phyloP scores from a whole-genome alignment of 2,329 filamentous ascomycete genomes.

The Talaromyces sp. region DNA sequence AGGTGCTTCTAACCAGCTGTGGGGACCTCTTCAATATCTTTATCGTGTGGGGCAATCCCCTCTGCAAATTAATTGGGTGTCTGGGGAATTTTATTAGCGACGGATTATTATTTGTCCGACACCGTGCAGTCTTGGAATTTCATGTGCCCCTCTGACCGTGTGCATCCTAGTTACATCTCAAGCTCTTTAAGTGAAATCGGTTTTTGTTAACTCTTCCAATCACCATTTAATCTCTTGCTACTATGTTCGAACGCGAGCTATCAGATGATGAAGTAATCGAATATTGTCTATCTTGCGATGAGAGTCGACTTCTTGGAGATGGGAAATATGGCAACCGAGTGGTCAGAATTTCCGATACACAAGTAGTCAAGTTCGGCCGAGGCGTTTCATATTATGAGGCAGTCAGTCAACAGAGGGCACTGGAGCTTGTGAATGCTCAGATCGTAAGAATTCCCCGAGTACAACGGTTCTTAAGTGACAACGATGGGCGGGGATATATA shows the following conservation, averaged over 20 bases:
- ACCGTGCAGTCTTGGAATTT: too few species aligned
- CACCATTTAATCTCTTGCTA: background rate
- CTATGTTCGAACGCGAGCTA: background rate
- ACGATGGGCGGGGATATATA: constrained; percentile 22
- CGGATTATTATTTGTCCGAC: too few species aligned
- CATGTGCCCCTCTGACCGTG: background rate
- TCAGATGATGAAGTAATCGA: constrained; percentile 5
- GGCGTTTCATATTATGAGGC: constrained; percentile 19
- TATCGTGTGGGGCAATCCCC: too few species aligned
- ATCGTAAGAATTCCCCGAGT: constrained; percentile 15
- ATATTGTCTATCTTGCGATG: constrained; percentile 2
- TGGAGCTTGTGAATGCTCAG: background rate
- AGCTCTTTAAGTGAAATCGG: background rate
- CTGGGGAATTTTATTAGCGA: too few species aligned
- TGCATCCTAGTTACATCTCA: background rate
- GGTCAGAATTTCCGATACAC: constrained; percentile 20
- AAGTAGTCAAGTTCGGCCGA: constrained; percentile 21
- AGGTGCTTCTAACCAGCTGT: too few species aligned
- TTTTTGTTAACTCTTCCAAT: background rate
- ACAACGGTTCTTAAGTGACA: constrained; percentile 20
- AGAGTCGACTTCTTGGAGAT: constrained; percentile 2
- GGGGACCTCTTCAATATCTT: too few species aligned
- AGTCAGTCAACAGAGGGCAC: constrained; percentile 20
- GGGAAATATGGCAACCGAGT: constrained; percentile 14
- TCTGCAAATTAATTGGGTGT: too few species aligned